These are phyloP conservation scores for Leccinum pellstonianum DNA, from an alignment of 768 basidiomycete species.

Conservation along the genomic window DNA sequence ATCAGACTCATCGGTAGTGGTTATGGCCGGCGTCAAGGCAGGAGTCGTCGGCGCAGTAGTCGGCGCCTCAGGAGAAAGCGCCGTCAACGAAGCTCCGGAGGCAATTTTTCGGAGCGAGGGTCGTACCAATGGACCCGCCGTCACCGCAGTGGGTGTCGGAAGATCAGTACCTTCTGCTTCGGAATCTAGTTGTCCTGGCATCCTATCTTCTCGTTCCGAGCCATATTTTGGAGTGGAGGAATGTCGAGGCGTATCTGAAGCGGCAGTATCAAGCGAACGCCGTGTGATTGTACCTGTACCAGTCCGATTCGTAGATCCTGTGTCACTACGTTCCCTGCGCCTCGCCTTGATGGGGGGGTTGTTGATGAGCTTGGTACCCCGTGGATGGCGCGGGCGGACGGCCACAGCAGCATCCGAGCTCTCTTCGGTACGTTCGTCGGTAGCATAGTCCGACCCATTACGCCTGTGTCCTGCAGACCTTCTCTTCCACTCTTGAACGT, in stretches of 20 bases:
- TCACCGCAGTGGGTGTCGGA: constrained; percentile 34
- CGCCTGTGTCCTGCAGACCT: constrained; percentile 26
- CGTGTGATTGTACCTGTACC: constrained; percentile 31
- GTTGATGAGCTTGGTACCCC: constrained; percentile 33
- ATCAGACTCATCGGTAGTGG: constrained; percentile 70
- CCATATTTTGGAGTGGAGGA: constrained; percentile 25
- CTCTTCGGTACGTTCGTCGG: constrained; percentile 57
- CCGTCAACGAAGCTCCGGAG: constrained; percentile 31
- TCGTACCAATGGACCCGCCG: constrained; percentile 6
- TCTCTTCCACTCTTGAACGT: constrained; percentile 33
- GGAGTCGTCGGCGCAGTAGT: constrained; percentile 36
- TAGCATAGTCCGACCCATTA: constrained; percentile 27
- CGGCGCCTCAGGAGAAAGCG: constrained; percentile 23
- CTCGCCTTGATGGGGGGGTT: constrained; percentile 37
- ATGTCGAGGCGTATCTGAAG: constrained; percentile 30
- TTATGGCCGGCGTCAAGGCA: constrained; percentile 33
- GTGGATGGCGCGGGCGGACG: constrained; percentile 42
- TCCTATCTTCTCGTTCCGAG: constrained; percentile 35
- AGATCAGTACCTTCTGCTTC: constrained; percentile 25
- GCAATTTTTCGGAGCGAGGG: constrained; percentile 34
- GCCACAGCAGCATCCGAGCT: constrained; percentile 46
- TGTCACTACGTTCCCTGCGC: constrained; percentile 55
- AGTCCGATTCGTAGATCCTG: constrained; percentile 61
- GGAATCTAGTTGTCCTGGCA: constrained; percentile 42
- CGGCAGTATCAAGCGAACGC: constrained; percentile 24